phyloP scores from a whole-genome alignment of 1,284 basidiomycete species.

The Takashimella koratensis region DNA sequence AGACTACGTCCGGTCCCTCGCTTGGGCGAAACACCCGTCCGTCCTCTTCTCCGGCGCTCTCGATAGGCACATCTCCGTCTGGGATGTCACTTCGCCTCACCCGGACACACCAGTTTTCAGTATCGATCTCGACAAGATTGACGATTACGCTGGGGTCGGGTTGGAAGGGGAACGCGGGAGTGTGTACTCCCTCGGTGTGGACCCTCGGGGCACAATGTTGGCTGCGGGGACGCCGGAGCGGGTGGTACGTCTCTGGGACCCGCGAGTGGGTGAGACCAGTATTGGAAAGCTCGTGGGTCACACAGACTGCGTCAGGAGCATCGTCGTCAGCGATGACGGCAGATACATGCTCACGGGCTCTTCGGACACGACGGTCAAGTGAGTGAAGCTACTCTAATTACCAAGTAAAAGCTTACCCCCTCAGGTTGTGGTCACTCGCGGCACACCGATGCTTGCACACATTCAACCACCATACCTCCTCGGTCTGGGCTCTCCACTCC shows the following conservation, averaged over 20 bases:
- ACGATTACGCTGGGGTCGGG: constrained; percentile 38
- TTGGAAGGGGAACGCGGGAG: constrained; percentile 59
- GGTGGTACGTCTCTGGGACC: constrained; percentile 89
- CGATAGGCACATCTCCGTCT: constrained; percentile 87
- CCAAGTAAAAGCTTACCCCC: constrained; percentile 51
- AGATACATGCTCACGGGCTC: constrained; percentile 86
- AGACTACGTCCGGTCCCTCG: constrained; percentile 87
- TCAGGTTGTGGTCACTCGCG: constrained; percentile 90
- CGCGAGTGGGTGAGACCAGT: constrained; percentile 62
- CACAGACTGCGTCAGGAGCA: constrained; percentile 90
- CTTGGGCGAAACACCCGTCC: constrained; percentile 69
- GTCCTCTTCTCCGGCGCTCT: constrained; percentile 94
- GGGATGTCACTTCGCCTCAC: constrained; percentile 68
- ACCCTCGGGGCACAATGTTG: constrained; percentile 73
- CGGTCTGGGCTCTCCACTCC: constrained; percentile 90
- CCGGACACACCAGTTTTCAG: constrained; percentile 42
- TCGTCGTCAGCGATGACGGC: constrained; percentile 83
- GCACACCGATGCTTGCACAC: constrained; percentile 89
- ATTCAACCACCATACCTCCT: constrained; percentile 91
- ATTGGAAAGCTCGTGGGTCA: constrained; percentile 78
- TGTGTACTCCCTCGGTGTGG: constrained; percentile 72
- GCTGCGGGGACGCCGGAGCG: constrained; percentile 89
- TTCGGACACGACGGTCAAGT: constrained; percentile 67
- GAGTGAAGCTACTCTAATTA: constrained; percentile 6
- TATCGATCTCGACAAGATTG: constrained; percentile 38